Evolutionary conservation across 768 basidiomycete species (phyloP).

Genomic region (Pleurotus sapidus): DNA sequence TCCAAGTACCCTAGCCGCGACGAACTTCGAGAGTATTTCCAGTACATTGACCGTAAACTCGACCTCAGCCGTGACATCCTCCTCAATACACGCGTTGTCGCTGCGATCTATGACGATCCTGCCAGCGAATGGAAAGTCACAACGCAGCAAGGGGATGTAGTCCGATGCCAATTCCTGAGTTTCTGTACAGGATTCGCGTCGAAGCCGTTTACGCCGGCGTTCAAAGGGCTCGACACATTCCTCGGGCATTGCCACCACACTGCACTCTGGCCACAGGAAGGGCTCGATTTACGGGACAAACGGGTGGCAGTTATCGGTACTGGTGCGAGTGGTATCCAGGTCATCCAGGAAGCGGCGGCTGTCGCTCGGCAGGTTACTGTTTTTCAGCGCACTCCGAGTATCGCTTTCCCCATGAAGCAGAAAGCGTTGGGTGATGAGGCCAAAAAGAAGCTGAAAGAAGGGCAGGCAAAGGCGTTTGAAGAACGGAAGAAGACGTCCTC

Average conservation of each 20-base stretch:
- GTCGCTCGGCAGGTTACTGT: constrained; percentile 19
- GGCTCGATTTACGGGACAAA: constrained; percentile 18
- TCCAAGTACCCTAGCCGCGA: not conserved
- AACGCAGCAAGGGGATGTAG: constrained; percentile 13
- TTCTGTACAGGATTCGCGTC: constrained; percentile 22
- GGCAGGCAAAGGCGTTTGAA: constrained; percentile 15
- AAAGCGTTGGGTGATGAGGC: constrained; percentile 50
- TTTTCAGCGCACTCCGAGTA: constrained; percentile 38
- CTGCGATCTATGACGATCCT: constrained; percentile 18
- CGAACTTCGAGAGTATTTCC: constrained; percentile 18
- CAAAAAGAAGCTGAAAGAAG: constrained; percentile 15
- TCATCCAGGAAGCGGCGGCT: constrained; percentile 20
- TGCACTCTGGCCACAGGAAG: constrained; percentile 19
- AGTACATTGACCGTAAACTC: constrained; percentile 20
- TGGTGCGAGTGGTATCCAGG: constrained; percentile 23
- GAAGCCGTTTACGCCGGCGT: constrained; percentile 18
- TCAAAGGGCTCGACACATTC: constrained; percentile 20
- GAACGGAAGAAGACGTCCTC: constrained; percentile 17
- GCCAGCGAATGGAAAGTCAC: constrained; percentile 19
- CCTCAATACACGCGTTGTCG: constrained; percentile 18
- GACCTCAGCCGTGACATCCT: constrained; percentile 19
- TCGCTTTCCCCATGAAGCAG: constrained; percentile 50
- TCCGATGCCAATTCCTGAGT: constrained; percentile 16
- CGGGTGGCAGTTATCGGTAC: constrained; percentile 25
- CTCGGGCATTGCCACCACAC: constrained; percentile 22